These are phyloP conservation scores for Bryum argenteum DNA, from an alignment of 225 moss, liverwort and hornwort species.

Conservation along the genomic window DNA sequence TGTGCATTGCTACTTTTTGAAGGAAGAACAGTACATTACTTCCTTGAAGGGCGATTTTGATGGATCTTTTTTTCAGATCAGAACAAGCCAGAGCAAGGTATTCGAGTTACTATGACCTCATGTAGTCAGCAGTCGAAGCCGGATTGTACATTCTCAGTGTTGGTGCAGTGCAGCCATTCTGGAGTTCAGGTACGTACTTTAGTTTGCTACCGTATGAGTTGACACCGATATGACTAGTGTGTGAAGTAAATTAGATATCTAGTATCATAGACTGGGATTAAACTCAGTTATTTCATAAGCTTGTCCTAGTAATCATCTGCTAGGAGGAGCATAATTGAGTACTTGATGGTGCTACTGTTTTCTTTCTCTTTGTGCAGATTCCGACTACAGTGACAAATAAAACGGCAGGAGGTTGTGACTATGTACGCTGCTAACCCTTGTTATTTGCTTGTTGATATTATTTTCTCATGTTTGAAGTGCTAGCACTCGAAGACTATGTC, in stretches of 20 bases:
- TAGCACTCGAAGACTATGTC: neutral
- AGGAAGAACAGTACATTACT: too few species aligned
- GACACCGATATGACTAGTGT: neutral
- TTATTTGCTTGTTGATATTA: neutral
- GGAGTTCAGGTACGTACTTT: constrained; percentile 50
- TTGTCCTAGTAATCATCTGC: neutral
- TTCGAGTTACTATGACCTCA: constrained; percentile 60
- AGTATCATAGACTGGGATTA: neutral
- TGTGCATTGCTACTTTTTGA: neutral
- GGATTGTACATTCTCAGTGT: constrained; percentile 70
- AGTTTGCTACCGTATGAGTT: neutral
- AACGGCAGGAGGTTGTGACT: constrained; percentile 52
- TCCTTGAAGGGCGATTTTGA: neutral
- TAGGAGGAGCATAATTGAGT: constrained; percentile 8
- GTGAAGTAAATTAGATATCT: neutral
- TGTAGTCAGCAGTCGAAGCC: constrained; percentile 37
- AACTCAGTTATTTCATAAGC: neutral
- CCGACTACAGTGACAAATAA: constrained; percentile 47
- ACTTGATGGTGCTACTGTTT: neutral
- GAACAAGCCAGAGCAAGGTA: constrained; percentile 70
- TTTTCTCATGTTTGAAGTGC: neutral
- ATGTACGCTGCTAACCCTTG: constrained; percentile 47
- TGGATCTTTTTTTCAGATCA: constrained; percentile 51
- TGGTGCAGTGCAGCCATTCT: constrained; percentile 60
- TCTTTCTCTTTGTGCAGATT: constrained; percentile 43